Conservation (phyloP, 2,329 filamentous ascomycete species). For the Aspergillus alliaceus region DNA sequence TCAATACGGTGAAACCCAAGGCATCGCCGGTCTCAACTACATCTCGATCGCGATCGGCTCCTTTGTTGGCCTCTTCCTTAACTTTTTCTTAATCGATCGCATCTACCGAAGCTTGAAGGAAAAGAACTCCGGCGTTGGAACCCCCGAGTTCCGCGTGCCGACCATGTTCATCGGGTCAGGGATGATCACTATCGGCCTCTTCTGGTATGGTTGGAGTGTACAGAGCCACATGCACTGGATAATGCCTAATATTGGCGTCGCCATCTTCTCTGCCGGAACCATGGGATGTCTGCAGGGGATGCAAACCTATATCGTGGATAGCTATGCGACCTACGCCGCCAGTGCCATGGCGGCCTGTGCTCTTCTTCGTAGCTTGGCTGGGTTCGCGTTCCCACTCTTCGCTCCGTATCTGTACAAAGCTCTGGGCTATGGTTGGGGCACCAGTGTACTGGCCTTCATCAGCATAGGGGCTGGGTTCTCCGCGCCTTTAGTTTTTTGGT, state of each 20-base stretch:
- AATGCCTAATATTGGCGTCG: slow-evolving; percentile 52
- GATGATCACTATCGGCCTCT: slow-evolving; percentile 53
- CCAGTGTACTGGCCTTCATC: slow-evolving; percentile 35
- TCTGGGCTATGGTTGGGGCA: slow-evolving; percentile 34
- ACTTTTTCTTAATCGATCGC: slow-evolving; percentile 48
- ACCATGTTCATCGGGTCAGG: slow-evolving; percentile 55
- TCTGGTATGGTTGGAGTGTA: slow-evolving; percentile 59
- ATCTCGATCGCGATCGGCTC: slow-evolving; percentile 63
- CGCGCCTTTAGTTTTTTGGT: slow-evolving; percentile 49
- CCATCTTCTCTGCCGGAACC: slow-evolving; percentile 46
- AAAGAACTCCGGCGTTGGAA: slow-evolving; percentile 38
- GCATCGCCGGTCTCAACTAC: slow-evolving; percentile 63
- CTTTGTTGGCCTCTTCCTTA: slow-evolving; percentile 52
- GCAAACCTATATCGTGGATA: slow-evolving; percentile 37
- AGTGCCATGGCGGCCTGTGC: slow-evolving; percentile 21
- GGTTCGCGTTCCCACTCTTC: slow-evolving; percentile 37
- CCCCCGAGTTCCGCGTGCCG: slow-evolving; percentile 64
- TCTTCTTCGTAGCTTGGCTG: slow-evolving; percentile 9
- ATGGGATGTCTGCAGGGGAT: slow-evolving; percentile 36
- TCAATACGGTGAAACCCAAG: slow-evolving; percentile 55
- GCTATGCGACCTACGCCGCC: slow-evolving; percentile 29
- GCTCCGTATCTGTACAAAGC: slow-evolving; percentile 32
- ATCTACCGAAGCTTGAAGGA: slow-evolving; percentile 49
- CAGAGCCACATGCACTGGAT: slow-evolving; percentile 53
- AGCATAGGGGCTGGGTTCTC: slow-evolving; percentile 36